These are phyloP conservation scores for Kandelia obovata DNA, from an alignment of 345 rosid genomes.

Conservation along the genomic window DNA sequence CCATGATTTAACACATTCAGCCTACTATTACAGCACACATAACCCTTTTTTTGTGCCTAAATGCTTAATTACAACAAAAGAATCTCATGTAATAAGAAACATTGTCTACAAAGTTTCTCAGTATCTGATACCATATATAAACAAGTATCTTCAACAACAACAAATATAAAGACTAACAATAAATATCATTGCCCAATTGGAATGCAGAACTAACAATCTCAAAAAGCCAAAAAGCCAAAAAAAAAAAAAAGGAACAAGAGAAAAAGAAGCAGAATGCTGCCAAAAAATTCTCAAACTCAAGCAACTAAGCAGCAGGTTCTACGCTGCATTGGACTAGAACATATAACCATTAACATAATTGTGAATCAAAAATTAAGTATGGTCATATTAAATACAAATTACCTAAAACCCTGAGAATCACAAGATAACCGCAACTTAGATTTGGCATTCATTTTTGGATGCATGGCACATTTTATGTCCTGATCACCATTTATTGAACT, in stretches of 20 bases:
- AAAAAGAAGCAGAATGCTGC: not conserved
- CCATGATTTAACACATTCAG: too few species aligned
- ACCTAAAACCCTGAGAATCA: slow-evolving; percentile 80
- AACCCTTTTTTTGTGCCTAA: too few species aligned
- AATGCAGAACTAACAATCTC: too few species aligned
- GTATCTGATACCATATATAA: too few species aligned
- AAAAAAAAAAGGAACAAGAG: not conserved
- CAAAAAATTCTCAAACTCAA: not conserved
- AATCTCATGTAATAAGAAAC: too few species aligned
- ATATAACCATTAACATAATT: not conserved
- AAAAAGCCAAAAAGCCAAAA: too few species aligned
- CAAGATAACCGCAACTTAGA: slow-evolving; percentile 57
- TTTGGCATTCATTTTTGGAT: slow-evolving; percentile 52
- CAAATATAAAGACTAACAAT: too few species aligned
- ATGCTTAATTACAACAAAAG: too few species aligned
- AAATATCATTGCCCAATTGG: too few species aligned
- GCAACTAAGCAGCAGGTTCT: not conserved
- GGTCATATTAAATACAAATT: slow-evolving; percentile 10
- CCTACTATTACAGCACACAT: too few species aligned
- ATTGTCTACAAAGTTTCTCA: too few species aligned
- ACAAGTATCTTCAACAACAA: too few species aligned
- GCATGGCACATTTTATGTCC: slow-evolving; percentile 54
- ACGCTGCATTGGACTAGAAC: not conserved
- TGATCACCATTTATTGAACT: slow-evolving; percentile 63
- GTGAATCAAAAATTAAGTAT: not conserved